Conservation (phyloP, 768 basidiomycete genomes). For the Lentinula edodes region DNA sequence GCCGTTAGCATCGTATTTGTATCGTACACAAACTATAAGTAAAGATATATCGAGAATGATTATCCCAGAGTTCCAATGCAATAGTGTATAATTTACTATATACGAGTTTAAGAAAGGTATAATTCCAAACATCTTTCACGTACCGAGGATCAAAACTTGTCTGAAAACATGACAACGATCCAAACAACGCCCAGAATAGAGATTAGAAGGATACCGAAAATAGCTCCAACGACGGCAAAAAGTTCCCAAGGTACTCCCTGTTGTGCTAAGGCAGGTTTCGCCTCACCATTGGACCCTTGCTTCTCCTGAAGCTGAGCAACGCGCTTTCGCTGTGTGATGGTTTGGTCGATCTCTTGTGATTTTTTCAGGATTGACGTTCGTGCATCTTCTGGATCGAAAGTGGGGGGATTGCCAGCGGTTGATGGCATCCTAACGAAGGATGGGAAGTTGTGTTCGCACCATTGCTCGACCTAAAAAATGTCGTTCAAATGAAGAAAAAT, state of each 20-base stretch:
- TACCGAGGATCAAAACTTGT: not conserved
- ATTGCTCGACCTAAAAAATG: conserved; percentile 72
- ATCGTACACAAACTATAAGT: not conserved
- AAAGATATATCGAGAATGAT: not conserved
- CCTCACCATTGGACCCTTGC: conserved; percentile 9
- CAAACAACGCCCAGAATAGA: not conserved
- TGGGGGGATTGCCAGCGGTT: conserved; percentile 12
- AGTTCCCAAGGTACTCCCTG: conserved; percentile 2
- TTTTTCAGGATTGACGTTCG: conserved; percentile 45
- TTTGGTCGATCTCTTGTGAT: conserved; percentile 38
- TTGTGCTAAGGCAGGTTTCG: not conserved
- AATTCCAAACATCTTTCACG: not conserved
- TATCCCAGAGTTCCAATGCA: not conserved
- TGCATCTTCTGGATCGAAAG: conserved; percentile 47
- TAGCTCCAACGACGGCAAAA: not conserved
- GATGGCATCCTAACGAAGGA: conserved; percentile 62
- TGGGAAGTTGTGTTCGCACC: conserved; percentile 92
- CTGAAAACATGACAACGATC: not conserved
- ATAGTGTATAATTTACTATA: conserved; percentile 2
- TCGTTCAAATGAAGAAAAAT: not conserved
- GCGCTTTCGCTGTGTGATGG: conserved; percentile 10
- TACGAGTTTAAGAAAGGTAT: not conserved
- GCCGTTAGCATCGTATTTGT: not conserved
- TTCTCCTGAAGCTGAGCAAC: conserved; percentile 9
- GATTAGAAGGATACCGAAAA: not conserved